Evolutionary conservation across 306 rosid species (phyloP), one percentile per base, ranked within the genome.

Genomic region (Vigna reflexopilosa): DNA sequence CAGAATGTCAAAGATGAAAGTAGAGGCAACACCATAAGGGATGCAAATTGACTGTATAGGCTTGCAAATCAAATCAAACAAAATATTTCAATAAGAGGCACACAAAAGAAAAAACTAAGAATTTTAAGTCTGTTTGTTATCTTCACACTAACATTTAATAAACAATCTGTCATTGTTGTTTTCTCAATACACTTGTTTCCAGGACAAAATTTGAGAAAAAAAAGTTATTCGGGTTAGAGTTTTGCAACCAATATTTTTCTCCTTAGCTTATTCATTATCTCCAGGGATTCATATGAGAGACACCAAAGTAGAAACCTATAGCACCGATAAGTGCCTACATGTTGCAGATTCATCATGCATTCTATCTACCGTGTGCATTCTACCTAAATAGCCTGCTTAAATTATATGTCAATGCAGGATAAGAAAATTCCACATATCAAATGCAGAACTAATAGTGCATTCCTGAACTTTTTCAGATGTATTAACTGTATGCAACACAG

Each of bases 1-100:
- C 58, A 42, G 70, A 65, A 76, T 65, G 40, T 64, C 51, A 73
- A 72, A 2, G 14, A 16, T 44, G 20, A 58, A 69, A 34, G 7
- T 44, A 40, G 67, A 49, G 52, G 45, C 36, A 63, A 44, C 48
- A 62, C 64, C 47, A 62, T 66, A 63, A 64, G 16, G 56, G 17
- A 5, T 36, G 30, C 54, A 71, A 47, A 54, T 51, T 82, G 82
- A 54, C 28, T 71, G 19, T 14, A 48, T 24, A 63, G 51, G 75
- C 30, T 34, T 45, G 28, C 30, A 67, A 13, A 55, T 58, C 30
- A 67, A 13, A 55, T 58, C 54, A 47, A 34, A 5, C 38, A 34
- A 34, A 34, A 34, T 5, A 58, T 51, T 52, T 28, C 14, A 54
- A 54, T n/a, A 55, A 34, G 62, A 34, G 38, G 38, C 40, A 42